A percentile compares a stretch with the other conserved stretches of the same genome.
Conservation (phyloP, 768 basidiomycete species). For the Russula emetica region DNA sequence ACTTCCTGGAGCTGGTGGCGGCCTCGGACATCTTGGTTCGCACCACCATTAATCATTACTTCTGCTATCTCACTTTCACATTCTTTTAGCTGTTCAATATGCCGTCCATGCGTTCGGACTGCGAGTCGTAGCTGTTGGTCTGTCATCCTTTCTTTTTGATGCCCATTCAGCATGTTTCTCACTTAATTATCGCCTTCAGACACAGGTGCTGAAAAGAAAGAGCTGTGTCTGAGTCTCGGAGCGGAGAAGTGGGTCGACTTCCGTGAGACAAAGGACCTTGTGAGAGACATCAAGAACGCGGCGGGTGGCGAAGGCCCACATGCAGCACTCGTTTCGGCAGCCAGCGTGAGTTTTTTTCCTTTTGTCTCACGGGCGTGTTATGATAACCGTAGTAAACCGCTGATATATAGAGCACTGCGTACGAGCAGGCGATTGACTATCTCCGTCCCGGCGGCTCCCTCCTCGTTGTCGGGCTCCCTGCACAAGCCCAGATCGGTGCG, state of each 20-base stretch:
- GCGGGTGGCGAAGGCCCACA: constrained; percentile 73
- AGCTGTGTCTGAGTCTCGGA: constrained; percentile 57
- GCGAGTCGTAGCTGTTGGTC: constrained; percentile 71
- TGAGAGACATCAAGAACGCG: constrained; percentile 56
- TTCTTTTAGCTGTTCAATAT: constrained; percentile 62
- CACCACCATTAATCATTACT: background rate
- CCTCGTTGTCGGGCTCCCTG: constrained; percentile 76
- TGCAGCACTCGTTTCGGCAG: constrained; percentile 58
- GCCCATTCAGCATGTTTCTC: background rate
- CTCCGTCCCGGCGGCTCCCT: constrained; percentile 67
- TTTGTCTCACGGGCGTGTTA: constrained; percentile 25
- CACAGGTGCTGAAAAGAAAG: constrained; percentile 67
- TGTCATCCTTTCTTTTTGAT: constrained; percentile 6
- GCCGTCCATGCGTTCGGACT: constrained; percentile 66
- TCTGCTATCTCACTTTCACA: background rate
- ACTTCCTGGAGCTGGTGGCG: constrained; percentile 74
- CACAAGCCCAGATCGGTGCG: constrained; percentile 47
- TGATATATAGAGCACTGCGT: constrained; percentile 33
- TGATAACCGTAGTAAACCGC: constrained; percentile 29
- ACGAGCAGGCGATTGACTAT: constrained; percentile 64
- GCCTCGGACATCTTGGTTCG: constrained; percentile 74
- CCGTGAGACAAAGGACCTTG: constrained; percentile 58
- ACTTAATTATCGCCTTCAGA: constrained; percentile 39
- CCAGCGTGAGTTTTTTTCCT: constrained; percentile 36
- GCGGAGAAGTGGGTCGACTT: constrained; percentile 82